Base-by-base conservation (phyloP, 164 flowering plant species). In the Liquidambar formosana region DNA sequence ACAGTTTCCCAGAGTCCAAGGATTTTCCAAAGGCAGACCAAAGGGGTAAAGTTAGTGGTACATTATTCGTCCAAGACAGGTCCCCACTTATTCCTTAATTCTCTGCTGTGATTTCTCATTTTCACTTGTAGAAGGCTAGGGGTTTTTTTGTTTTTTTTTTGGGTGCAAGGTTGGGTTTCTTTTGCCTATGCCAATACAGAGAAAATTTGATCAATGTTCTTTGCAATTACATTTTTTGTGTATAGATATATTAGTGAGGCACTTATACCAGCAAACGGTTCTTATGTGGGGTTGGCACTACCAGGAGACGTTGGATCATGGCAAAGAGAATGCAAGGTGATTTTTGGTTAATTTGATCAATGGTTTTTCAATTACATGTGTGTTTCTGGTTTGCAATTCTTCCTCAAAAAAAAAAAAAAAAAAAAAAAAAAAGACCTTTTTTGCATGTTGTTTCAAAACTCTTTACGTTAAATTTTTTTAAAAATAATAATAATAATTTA, bases 291-390 rank as follows among this genome's bases (percentile, higher is more conserved):
- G 1, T 71, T 95, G 68, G 97, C 99, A 62, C 78, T 81, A 8
- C 97, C 90, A 0, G 97, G 96, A 47, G 84, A 81, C 2, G 83
- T 61, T 8, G 97, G 97, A 64, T 91, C 97, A 38, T 95, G 96
- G 96, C 99, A 95, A 80, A 87, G 81, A 72, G 94, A 92, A 79
- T 68, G 79, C 86, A 92, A 94, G 97, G 99, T 87, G 21, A 63
- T 49, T 23, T 15, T 64, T 19, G 41, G 16, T 18, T 6, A 53
- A 10, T 28, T 22, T 23, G n/a, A 53, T 62, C 47, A 18, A n/a
- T n/a, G n/a, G n/a, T n/a, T n/a, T n/a, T n/a, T n/a, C n/a, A n/a
- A n/a, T n/a, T n/a, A n/a, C n/a, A n/a, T n/a, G n/a, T n/a, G n/a
- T n/a, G n/a, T n/a, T n/a, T n/a, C n/a, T n/a, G n/a, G n/a, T n/a